These are phyloP conservation scores for Cladophialophora bantiana DNA, from an alignment of 2,329 filamentous ascomycete genomes.

Conservation along the genomic window DNA sequence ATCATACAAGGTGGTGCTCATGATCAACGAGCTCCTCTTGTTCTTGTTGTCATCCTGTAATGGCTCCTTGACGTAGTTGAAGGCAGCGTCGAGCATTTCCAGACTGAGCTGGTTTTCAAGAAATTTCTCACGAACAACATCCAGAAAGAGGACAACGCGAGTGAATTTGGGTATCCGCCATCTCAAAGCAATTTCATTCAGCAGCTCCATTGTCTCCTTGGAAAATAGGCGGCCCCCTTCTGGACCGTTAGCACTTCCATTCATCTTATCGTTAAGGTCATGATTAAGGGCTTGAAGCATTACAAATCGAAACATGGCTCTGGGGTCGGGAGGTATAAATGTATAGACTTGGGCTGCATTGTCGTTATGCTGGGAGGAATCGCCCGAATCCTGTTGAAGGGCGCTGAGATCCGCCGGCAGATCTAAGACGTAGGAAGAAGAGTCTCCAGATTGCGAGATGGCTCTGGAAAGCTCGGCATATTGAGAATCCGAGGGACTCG, in stretches of 20 bases:
- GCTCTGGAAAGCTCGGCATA: constrained; percentile 57
- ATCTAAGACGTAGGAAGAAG: constrained; percentile 66
- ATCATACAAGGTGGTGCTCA: constrained; percentile 59
- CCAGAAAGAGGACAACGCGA: constrained; percentile 79
- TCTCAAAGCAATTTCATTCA: constrained; percentile 82
- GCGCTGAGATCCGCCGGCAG: constrained; percentile 72
- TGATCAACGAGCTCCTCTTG: constrained; percentile 58
- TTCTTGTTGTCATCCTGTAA: constrained; percentile 67
- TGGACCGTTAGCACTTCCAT: constrained; percentile 49
- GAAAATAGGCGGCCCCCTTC: constrained; percentile 66
- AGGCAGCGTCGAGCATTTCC: constrained; percentile 81
- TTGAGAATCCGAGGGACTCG: constrained; percentile 48
- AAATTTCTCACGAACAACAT: constrained; percentile 85
- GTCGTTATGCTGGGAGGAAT: constrained; percentile 49
- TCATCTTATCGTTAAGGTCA: constrained; percentile 63
- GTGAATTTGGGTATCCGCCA: constrained; percentile 90
- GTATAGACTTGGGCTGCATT: constrained; percentile 70
- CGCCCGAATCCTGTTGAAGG: constrained; percentile 65
- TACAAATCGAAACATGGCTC: constrained; percentile 82
- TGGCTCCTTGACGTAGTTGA: constrained; percentile 79
- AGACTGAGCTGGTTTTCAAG: constrained; percentile 80
- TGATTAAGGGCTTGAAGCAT: constrained; percentile 75
- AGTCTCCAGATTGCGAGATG: constrained; percentile 52
- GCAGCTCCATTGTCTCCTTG: constrained; percentile 78
- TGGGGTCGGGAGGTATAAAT: constrained; percentile 85